Evolutionary conservation across 768 basidiomycete species (phyloP).

Genomic region (Exidia glandulosa): DNA sequence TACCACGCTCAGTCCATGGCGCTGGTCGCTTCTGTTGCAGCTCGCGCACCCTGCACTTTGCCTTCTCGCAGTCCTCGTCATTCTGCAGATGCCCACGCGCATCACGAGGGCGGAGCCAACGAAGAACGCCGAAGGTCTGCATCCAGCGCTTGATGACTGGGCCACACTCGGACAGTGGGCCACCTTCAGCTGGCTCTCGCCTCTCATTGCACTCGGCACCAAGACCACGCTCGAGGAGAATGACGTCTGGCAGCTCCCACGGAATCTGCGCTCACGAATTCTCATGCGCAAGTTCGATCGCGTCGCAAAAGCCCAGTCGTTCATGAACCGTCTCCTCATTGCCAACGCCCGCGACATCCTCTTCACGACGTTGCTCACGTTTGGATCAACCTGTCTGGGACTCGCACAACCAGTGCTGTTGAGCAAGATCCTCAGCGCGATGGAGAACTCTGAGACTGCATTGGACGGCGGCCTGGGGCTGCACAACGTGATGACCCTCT

Average conservation of each 20-base stretch:
- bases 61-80: too few relatives aligned
- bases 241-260: neutral
- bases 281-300: neutral
- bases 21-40: neutral
- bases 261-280: neutral
- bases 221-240: neutral
- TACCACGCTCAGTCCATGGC: neutral
- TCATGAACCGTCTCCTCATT: neutral
- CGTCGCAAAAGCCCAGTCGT: neutral
- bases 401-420: neutral
- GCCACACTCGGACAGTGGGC: neutral
- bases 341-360: neutral
- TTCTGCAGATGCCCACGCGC: too few relatives aligned
- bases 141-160: neutral
- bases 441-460: too few relatives aligned
- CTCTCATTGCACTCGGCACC: neutral
- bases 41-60: too few relatives aligned
- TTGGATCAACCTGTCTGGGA: too few relatives aligned
- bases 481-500: too few relatives aligned
- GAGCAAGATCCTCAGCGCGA: too few relatives aligned
- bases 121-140: neutral
- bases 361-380: too few relatives aligned
- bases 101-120: too few relatives aligned
- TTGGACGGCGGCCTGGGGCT: too few relatives aligned
- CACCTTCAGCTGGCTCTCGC: neutral